Conservation (phyloP, 495 filamentous ascomycete species). For the Tricharina praecox region DNA sequence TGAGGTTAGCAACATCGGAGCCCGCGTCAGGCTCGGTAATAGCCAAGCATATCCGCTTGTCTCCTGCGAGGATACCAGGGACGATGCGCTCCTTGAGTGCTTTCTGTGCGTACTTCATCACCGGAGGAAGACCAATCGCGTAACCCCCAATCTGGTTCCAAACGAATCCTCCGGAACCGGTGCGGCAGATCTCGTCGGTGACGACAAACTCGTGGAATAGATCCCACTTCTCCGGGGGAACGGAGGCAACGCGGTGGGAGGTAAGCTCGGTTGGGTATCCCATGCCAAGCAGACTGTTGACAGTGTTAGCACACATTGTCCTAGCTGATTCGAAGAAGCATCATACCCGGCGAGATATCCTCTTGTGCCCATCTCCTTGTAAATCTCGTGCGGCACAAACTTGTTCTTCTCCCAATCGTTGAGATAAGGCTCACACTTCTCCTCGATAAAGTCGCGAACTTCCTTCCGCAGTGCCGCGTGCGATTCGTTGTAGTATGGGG, state of each 20-base stretch:
- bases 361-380: constrained; percentile 83
- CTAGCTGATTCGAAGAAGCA: too few species aligned
- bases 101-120: constrained; percentile 87
- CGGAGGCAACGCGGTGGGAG: constrained; percentile 51
- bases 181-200: constrained; percentile 81
- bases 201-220: constrained; percentile 92
- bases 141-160: constrained; percentile 95
- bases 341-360: constrained; percentile 67
- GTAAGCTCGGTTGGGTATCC: constrained; percentile 60
- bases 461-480: constrained; percentile 81
- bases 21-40: constrained; percentile 73
- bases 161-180: constrained; percentile 83
- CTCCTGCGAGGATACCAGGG: constrained; percentile 71
- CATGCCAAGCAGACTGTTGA: constrained; percentile 51
- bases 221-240: constrained; percentile 83
- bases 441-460: constrained; percentile 79
- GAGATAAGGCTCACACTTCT: constrained; percentile 76
- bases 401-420: constrained; percentile 94
- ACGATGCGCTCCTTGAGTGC: constrained; percentile 64
- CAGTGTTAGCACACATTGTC: too few species aligned
- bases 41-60: constrained; percentile 87
- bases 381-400: constrained; percentile 70
- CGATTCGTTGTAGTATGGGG: constrained; percentile 84
- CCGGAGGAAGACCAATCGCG: constrained; percentile 79
- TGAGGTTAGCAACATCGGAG: constrained; percentile 79